These are phyloP conservation scores for Teratosphaeria nubilosa DNA, from an alignment of 2,329 filamentous ascomycete species.

Conservation along the genomic window DNA sequence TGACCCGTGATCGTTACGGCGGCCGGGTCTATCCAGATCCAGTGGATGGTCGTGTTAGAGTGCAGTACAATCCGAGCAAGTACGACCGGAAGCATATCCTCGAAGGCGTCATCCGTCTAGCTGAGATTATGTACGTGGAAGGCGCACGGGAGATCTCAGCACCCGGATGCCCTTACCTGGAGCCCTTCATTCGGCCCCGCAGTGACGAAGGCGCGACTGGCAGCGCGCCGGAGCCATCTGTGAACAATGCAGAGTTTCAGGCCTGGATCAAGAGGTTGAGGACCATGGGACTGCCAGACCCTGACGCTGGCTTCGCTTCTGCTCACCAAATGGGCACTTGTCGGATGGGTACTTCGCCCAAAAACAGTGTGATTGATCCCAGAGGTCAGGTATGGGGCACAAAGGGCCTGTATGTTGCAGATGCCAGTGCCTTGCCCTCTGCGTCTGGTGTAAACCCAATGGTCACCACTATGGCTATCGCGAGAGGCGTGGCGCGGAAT, in stretches of 20 bases:
- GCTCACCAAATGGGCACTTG: conserved; percentile 77
- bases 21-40: conserved; percentile 68
- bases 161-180: conserved; percentile 46
- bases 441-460: conserved; percentile 76
- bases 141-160: conserved; percentile 74
- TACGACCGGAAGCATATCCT: conserved; percentile 65
- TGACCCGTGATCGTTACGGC: conserved; percentile 65
- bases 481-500: conserved; percentile 53
- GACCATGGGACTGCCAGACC: conserved; percentile 40
- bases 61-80: conserved; percentile 61
- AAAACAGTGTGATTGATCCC: conserved; percentile 35
- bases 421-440: conserved; percentile 66
- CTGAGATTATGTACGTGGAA: conserved; percentile 66
- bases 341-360: conserved; percentile 50
- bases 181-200: conserved; percentile 48
- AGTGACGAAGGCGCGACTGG: conserved; percentile 10
- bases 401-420: conserved; percentile 57
- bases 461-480: conserved; percentile 64
- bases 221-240: conserved; percentile 17
- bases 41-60: conserved; percentile 47
- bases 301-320: conserved; percentile 49
- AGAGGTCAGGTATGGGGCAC: conserved; percentile 51
- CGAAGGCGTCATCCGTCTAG: conserved; percentile 59
- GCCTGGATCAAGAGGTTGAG: conserved; percentile 48
- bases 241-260: conserved; percentile 51